Conservation (phyloP, 768 basidiomycete genomes). For the Leccinum barrowsii region DNA sequence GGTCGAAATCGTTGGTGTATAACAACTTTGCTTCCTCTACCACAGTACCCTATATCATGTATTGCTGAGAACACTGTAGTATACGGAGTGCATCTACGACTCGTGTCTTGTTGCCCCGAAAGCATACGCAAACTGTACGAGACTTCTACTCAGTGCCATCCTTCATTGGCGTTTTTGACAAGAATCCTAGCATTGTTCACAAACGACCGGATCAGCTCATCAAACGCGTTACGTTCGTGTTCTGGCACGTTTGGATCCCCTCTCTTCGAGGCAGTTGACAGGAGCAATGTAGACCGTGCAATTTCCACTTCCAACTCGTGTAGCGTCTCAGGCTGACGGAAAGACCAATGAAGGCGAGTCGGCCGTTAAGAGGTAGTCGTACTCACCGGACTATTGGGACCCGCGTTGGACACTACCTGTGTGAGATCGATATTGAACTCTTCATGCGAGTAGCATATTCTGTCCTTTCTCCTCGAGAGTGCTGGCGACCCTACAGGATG, state of each 20-base stretch:
- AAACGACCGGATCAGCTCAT: conserved; percentile 88
- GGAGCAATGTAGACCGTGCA: conserved; percentile 63
- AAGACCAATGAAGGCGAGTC: conserved; percentile 1
- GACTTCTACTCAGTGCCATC: conserved; percentile 33
- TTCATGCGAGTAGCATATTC: conserved; percentile 91
- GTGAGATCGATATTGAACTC: conserved; percentile 93
- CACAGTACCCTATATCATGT: conserved; percentile 4
- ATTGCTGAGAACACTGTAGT: neutral
- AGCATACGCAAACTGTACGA: neutral
- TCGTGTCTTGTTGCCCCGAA: neutral
- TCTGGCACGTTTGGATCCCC: conserved; percentile 57
- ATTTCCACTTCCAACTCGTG: conserved; percentile 94
- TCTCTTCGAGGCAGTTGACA: conserved; percentile 68
- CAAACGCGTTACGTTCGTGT: conserved; percentile 71
- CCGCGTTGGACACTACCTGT: conserved; percentile 66
- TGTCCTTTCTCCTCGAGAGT: conserved; percentile 75
- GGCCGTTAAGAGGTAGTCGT: neutral
- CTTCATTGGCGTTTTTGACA: conserved; percentile 67
- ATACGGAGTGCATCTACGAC: neutral
- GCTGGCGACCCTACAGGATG: conserved; percentile 64
- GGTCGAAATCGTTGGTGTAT: conserved; percentile 69
- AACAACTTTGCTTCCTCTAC: conserved; percentile 3
- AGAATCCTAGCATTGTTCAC: conserved; percentile 92
- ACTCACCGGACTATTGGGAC: conserved; percentile 50
- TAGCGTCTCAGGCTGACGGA: conserved; percentile 50